Conservation (phyloP, 2,329 filamentous ascomycete species). For the Domatiomyces catenatus region DNA sequence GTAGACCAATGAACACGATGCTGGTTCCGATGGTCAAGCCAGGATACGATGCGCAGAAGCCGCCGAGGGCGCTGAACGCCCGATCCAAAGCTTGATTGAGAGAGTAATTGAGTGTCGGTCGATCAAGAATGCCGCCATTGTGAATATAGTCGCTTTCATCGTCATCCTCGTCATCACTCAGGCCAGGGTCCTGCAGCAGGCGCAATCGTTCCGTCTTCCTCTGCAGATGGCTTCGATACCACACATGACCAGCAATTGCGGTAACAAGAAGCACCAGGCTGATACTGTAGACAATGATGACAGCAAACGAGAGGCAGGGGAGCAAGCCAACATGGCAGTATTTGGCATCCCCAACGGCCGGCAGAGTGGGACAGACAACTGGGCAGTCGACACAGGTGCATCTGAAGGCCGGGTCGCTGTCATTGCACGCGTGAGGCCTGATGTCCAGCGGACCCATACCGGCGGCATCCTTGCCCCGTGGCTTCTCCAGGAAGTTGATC, state of each 20-base stretch:
- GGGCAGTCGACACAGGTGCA: conserved; percentile 93
- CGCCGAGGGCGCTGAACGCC: conserved; percentile 65
- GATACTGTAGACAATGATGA: conserved; percentile 70
- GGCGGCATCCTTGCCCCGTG: conserved; percentile 42
- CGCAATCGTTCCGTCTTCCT: conserved; percentile 70
- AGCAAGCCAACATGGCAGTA: conserved; percentile 71
- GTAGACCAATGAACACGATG: conserved; percentile 56
- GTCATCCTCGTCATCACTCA: conserved; percentile 63
- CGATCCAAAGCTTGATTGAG: conserved; percentile 71
- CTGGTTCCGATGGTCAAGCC: conserved; percentile 65
- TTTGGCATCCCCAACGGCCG: conserved; percentile 52
- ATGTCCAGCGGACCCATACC: conserved; percentile 59
- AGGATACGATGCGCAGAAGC: conserved; percentile 67
- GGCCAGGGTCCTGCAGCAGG: conserved; percentile 66
- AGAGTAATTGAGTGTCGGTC: conserved; percentile 62
- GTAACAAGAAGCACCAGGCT: conserved; percentile 53
- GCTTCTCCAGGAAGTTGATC: conserved; percentile 66
- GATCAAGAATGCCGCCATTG: conserved; percentile 60
- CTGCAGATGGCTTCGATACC: conserved; percentile 57
- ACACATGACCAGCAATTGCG: conserved; percentile 56
- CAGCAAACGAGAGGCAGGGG: conserved; percentile 87
- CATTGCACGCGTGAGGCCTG: conserved; percentile 73
- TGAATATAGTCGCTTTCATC: conserved; percentile 77
- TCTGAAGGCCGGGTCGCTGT: conserved; percentile 66
- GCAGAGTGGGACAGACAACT: conserved; percentile 66